Evolutionary conservation across 192 early-diverging fungal species (phyloP).

Genomic region (Dissophora ornata): DNA sequence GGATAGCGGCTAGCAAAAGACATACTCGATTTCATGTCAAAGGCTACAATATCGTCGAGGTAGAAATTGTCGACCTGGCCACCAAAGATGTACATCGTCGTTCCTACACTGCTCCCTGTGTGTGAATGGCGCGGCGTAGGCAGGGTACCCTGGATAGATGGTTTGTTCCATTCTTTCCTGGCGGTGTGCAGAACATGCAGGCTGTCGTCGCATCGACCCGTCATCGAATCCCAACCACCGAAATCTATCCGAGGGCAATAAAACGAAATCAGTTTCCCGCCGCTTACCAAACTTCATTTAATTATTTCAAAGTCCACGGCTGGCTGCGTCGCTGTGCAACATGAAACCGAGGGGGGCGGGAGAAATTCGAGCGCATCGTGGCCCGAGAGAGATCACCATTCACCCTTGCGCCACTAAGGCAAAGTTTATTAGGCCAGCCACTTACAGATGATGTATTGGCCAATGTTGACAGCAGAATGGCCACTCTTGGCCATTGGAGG

Average conservation of each 20-base stretch:
- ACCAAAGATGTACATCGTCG: slow-evolving; percentile 55
- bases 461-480: slow-evolving; percentile 58
- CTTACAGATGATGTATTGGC: slow-evolving; percentile 60
- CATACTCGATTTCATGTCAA: slow-evolving; percentile 61
- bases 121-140: slow-evolving; percentile 52
- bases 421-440: too few species aligned
- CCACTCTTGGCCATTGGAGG: slow-evolving; percentile 57
- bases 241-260: slow-evolving; percentile 22
- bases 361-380: too few species aligned
- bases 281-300: neutral
- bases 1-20: neutral
- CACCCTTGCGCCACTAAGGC: too few species aligned
- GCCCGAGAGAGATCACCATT: too few species aligned
- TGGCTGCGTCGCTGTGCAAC: neutral
- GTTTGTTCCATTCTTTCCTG: slow-evolving; percentile 54
- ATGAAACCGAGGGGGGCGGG: slow-evolving; percentile 3
- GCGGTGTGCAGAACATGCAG: slow-evolving; percentile 49
- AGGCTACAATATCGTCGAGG: slow-evolving; percentile 58
- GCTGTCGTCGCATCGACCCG: slow-evolving; percentile 44
- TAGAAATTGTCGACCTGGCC: slow-evolving; percentile 50
- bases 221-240: slow-evolving; percentile 47
- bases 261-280: neutral
- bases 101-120: slow-evolving; percentile 32
- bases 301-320: too few species aligned
- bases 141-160: slow-evolving; percentile 32